phyloP scores from a whole-genome alignment of 306 rosid genomes.

The barrel medic (Medicago truncatula) region MtrunA17r5.0-ANR NC_053045.1:46790001-46790500 shows the following conservation, averaged over 20 bases:
- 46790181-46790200: conserved; percentile 37
- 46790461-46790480: no score
- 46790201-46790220: conserved; percentile 64
- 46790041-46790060: not conserved
- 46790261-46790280: conserved; percentile 62
- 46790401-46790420: no score
- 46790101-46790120: no score
- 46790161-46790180: conserved; percentile 29
- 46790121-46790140: no score
- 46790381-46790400: no score
- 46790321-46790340: not conserved
- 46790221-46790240: conserved; percentile 87
- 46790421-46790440: no score
- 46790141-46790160: conserved; percentile 12
- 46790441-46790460: no score
- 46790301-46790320: not conserved
- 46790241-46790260: conserved; percentile 94
- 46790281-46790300: conserved; percentile 34
- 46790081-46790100: no score
- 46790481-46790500: no score
- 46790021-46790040: conserved; percentile 51
- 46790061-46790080: no score
- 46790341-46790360: not conserved
- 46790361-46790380: no score
- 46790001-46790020: conserved; percentile 3